phyloP scores from a whole-genome alignment of 495 filamentous ascomycete genomes.

The Penicillium robsamsonii region DNA sequence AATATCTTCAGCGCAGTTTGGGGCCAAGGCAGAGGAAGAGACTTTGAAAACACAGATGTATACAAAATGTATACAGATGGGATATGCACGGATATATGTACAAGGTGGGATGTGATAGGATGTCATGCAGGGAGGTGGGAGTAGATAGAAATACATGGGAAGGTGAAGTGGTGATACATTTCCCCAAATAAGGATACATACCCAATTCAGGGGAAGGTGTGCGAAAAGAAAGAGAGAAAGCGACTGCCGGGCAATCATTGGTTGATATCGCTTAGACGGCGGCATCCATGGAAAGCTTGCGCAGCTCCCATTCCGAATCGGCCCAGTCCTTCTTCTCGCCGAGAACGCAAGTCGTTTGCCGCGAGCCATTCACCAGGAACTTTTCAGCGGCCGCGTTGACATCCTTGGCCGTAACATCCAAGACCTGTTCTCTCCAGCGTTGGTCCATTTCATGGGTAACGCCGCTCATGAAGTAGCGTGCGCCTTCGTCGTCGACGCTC shows the following conservation, averaged over 20 bases:
- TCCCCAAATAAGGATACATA: neutral
- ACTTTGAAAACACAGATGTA: slow-evolving; percentile 8
- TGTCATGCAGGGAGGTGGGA: slow-evolving; percentile 11
- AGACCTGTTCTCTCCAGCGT: slow-evolving; percentile 74
- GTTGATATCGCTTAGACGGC: slow-evolving; percentile 16
- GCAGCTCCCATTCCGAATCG: slow-evolving; percentile 42
- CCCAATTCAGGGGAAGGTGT: neutral
- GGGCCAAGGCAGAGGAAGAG: slow-evolving; percentile 6
- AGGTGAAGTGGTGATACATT: slow-evolving; percentile 6
- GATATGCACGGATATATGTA: slow-evolving; percentile 30
- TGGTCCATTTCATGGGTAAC: slow-evolving; percentile 90
- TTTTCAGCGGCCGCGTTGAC: slow-evolving; percentile 77
- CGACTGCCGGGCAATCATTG: neutral
- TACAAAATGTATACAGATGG: slow-evolving; percentile 16
- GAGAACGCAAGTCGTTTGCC: slow-evolving; percentile 60
- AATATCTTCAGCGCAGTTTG: slow-evolving; percentile 28
- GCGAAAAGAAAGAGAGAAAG: neutral
- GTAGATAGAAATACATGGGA: slow-evolving; percentile 24
- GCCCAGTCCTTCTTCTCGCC: slow-evolving; percentile 84
- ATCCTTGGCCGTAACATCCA: slow-evolving; percentile 81
- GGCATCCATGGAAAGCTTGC: slow-evolving; percentile 43
- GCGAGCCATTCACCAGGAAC: slow-evolving; percentile 70
- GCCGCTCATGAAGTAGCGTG: slow-evolving; percentile 78
- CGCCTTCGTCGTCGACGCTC: slow-evolving; percentile 83
- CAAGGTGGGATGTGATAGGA: slow-evolving; percentile 20